Evolutionary conservation across 306 rosid genomes (phyloP).

Genomic region (Vigna unguiculata): DNA sequence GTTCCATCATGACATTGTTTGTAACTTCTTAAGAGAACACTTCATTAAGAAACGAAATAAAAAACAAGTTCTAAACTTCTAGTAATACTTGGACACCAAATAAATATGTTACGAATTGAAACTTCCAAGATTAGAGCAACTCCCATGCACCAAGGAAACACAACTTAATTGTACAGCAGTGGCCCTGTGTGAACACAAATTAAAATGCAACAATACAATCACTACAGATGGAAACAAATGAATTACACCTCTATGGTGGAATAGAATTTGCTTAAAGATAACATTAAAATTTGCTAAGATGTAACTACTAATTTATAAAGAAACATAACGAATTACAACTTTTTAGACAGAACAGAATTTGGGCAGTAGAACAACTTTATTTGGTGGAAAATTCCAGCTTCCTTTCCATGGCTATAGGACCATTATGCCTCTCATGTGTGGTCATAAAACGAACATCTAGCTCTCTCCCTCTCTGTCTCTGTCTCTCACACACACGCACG

Average conservation of each 20-base stretch:
- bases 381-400: slow-evolving; percentile 12
- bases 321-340: not conserved
- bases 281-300: not conserved
- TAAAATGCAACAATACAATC: slow-evolving; percentile 20
- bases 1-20: slow-evolving; percentile 50
- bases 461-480: not conserved
- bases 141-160: not conserved
- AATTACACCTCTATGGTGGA: not conserved
- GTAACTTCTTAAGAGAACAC: slow-evolving; percentile 18
- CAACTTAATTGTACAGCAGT: slow-evolving; percentile 17
- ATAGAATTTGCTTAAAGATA: not conserved
- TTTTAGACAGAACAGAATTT: not conserved
- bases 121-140: slow-evolving; percentile 29
- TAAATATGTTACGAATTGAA: slow-evolving; percentile 25
- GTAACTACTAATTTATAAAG: slow-evolving; percentile 12
- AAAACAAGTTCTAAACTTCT: slow-evolving; percentile 21
- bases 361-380: not conserved
- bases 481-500: not conserved
- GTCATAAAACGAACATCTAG: not conserved
- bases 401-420: slow-evolving; percentile 13
- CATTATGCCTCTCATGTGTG: slow-evolving; percentile 13
- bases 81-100: slow-evolving; percentile 21
- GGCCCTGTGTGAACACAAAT: slow-evolving; percentile 36
- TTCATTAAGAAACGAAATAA: slow-evolving; percentile 21
- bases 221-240: slow-evolving; percentile 24